Evolutionary conservation across 257 asterid species (phyloP).

Genomic region (Solanum arcanum): DNA sequence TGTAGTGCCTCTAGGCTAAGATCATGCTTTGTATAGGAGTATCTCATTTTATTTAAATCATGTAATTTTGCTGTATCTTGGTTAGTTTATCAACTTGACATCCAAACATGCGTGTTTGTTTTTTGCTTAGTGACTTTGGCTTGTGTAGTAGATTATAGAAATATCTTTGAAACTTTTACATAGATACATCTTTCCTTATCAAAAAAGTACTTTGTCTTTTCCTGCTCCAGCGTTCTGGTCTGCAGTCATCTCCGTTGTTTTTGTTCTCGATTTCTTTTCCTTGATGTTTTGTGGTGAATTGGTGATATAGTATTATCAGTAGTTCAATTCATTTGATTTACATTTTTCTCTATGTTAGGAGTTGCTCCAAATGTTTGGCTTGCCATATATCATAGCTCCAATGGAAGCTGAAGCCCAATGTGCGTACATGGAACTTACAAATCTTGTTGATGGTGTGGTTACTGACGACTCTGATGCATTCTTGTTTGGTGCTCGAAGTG

Average conservation of each 20-base stretch:
- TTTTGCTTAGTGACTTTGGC: not conserved
- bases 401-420: constrained; percentile 99
- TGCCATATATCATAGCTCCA: constrained; percentile 92
- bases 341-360: constrained; percentile 41
- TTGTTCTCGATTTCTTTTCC: not conserved
- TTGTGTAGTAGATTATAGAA: not conserved
- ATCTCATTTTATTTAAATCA: not conserved
- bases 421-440: constrained; percentile 76
- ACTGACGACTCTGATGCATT: constrained; percentile 94
- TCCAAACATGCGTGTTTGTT: not conserved
- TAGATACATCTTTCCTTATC: not conserved
- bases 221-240: not conserved
- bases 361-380: constrained; percentile 96
- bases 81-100: not conserved
- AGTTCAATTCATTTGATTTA: not conserved
- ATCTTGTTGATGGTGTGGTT: constrained; percentile 94
- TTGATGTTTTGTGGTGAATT: not conserved
- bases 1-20: not conserved
- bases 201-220: not conserved
- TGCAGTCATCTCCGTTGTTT: not conserved
- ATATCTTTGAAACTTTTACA: not conserved
- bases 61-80: not conserved
- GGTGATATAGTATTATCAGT: not conserved
- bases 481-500: constrained; percentile 83
- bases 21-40: not conserved